A percentile compares a stretch with the other conserved stretches of the same genome.
phyloP scores from a whole-genome alignment of 768 basidiomycete species.

The Suillus alpinus region DNA sequence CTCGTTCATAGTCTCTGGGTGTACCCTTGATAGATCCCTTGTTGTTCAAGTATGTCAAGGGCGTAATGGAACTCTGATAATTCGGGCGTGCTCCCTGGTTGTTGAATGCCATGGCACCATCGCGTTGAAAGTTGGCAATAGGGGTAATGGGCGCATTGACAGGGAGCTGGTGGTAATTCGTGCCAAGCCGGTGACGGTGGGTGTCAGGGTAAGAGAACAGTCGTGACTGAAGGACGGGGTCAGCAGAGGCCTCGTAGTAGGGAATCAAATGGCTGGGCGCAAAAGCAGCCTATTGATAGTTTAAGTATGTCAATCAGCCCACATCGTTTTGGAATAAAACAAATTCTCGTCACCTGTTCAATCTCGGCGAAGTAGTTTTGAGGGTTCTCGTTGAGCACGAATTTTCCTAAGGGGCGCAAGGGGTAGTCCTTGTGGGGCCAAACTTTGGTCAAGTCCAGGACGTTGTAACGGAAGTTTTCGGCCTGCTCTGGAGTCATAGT shows the following conservation, averaged over 20 bases:
- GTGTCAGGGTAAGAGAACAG: conserved; percentile 94
- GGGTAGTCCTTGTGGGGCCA: conserved; percentile 89
- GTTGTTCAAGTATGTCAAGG: conserved; percentile 59
- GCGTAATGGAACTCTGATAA: conserved; percentile 78
- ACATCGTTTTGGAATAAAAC: conserved; percentile 18
- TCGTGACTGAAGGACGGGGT: conserved; percentile 92
- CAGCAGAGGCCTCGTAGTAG: conserved; percentile 86
- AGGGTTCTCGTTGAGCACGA: conserved; percentile 75
- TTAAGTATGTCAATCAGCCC: conserved; percentile 5
- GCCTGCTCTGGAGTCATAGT: conserved; percentile 93
- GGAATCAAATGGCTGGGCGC: conserved; percentile 85
- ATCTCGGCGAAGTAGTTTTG: conserved; percentile 94
- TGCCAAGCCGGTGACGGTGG: conserved; percentile 79
- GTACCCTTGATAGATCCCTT: conserved; percentile 44
- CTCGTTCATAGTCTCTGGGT: conserved; percentile 36
- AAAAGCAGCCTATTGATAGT: conserved; percentile 59
- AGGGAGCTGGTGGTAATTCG: conserved; percentile 83
- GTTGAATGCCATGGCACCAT: conserved; percentile 63
- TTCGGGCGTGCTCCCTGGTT: conserved; percentile 86
- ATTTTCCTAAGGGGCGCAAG: conserved; percentile 82
- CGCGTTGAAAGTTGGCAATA: conserved; percentile 90
- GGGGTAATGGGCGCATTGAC: conserved; percentile 78
- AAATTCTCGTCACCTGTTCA: conserved; percentile 68
- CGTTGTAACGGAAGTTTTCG: conserved; percentile 85
- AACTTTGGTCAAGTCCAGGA: conserved; percentile 88